phyloP scores from a whole-genome alignment of 2,329 filamentous ascomycete genomes.

The Aotearoamyces nothofagi region DNA sequence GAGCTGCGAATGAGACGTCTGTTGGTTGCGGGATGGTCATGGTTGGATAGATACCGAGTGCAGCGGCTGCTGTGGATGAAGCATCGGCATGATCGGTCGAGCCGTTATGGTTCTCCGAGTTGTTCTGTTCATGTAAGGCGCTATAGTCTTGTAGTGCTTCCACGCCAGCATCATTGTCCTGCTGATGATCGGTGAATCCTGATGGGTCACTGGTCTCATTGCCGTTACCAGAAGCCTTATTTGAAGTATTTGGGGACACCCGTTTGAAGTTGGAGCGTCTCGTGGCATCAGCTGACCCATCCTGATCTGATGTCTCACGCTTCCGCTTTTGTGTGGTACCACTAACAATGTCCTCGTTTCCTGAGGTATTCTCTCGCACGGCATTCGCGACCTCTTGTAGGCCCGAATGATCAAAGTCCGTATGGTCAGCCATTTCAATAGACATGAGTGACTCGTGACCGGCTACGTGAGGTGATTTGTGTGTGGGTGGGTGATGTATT shows the following conservation, averaged over 20 bases:
- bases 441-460: constrained; percentile 10
- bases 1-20: constrained; percentile 33
- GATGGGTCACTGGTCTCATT: constrained; percentile 13
- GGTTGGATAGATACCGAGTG: constrained; percentile 26
- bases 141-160: constrained; percentile 21
- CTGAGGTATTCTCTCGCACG: constrained; percentile 13
- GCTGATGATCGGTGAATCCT: constrained; percentile 7
- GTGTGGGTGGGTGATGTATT: too few species aligned
- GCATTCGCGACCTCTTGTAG: constrained; percentile 21
- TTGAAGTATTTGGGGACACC: constrained; percentile 14
- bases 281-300: constrained; percentile 19
- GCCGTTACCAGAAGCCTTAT: constrained; percentile 3
- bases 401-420: constrained; percentile 20
- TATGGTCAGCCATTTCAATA: constrained; percentile 17
- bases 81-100: constrained; percentile 28
- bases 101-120: constrained; percentile 34
- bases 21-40: constrained; percentile 41
- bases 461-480: constrained; percentile 16
- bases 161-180: constrained; percentile 11
- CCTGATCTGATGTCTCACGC: constrained; percentile 15
- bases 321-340: constrained; percentile 19
- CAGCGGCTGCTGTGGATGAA: constrained; percentile 39
- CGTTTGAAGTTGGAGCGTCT: constrained; percentile 19
- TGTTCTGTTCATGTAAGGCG: constrained; percentile 27
- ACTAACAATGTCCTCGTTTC: constrained; percentile 10